Base-by-base conservation (phyloP, 179 eudicot genomes). In the Drosera spatulata region DNA sequence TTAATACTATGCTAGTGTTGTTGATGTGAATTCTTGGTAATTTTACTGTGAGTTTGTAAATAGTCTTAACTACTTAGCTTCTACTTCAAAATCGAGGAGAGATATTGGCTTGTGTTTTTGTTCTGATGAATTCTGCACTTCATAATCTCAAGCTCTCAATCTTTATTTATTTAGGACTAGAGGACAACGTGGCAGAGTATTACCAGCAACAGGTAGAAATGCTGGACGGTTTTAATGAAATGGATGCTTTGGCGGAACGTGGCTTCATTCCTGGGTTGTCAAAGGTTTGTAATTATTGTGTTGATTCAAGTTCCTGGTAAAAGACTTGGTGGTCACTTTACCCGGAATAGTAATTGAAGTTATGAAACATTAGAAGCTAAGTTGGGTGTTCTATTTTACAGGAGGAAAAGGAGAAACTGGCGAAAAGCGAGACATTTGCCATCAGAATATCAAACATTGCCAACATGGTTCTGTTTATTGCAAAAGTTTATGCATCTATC, bases 401-500 rank as follows among this genome's bases (percentile, higher is more conserved):
- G 95, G 91, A 87, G 65, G 95, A 87, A 66, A 81, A 66, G 57
- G 88, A 82, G 53, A 72, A 71, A 4, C 58, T 82, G 76, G 88
- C 86, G n/a, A 80, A 77, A 71, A 85, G 82, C 39, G 95, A 87
- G 72, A 75, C 84, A 67, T 46, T 71, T 55, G 95, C 95, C 51
- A 87, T 87, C 62, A 69, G 86, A 64, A 67, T 87, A 66, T 87
- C 95, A 63, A 85, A 87, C 71, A 38, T 82, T 38, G 86, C 91
- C 63, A 87, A 87, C 71, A 79, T 85, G 86, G 59, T 85, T 60
- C 91, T 87, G 56, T 85, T 87, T 62, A 66, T 65, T 70, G 91
- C 95, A 4, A 87, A 87, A 66, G 91, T 84, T 55, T 84, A 84
- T 71, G 97, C 97, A 43, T 88, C 96, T 2, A 13, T 83, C 49